phyloP scores from a whole-genome alignment of 2,329 filamentous ascomycete species.

The Colletotrichum filicis region DNA sequence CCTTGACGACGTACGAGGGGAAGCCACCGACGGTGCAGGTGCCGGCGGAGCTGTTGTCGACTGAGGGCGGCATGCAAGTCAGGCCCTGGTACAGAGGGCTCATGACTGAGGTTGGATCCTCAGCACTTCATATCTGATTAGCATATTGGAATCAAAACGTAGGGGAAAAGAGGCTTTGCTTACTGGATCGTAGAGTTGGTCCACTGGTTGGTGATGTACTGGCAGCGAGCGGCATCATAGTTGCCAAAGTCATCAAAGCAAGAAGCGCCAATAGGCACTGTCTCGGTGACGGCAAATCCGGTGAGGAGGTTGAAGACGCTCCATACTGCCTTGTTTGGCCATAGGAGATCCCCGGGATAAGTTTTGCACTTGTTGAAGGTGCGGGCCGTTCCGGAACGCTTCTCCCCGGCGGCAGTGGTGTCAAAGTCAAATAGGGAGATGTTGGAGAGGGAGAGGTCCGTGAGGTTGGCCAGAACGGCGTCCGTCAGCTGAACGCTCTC shows the following conservation, averaged over 20 bases:
- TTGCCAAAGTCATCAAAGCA: conserved; percentile 42
- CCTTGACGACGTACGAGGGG: conserved; percentile 54
- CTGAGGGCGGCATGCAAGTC: conserved; percentile 45
- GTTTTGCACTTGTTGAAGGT: conserved; percentile 47
- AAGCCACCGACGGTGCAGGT: conserved; percentile 53
- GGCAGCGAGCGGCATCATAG: conserved; percentile 42
- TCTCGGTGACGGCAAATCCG: conserved; percentile 45
- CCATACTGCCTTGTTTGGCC: conserved; percentile 42
- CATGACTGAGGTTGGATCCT: conserved; percentile 53
- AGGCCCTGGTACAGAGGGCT: conserved; percentile 51
- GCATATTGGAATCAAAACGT: too few species aligned
- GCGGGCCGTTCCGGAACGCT: conserved; percentile 9
- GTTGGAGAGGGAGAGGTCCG: conserved; percentile 41
- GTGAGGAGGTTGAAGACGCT: conserved; percentile 45
- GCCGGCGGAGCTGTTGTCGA: conserved; percentile 37
- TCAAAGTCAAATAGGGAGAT: conserved; percentile 43
- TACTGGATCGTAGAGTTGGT: conserved; percentile 39
- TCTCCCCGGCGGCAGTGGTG: conserved; percentile 4
- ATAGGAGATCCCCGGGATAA: conserved; percentile 43
- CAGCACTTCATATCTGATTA: conserved; percentile 37
- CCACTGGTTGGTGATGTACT: conserved; percentile 42
- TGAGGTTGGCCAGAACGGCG: conserved; percentile 44
- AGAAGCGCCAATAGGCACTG: conserved; percentile 44
- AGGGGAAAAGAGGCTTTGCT: not conserved
- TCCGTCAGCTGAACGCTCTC: conserved; percentile 40